Evolutionary conservation across 2,329 filamentous ascomycete species (phyloP), one percentile per base, ranked within the genome.

Genomic region (Akanthomyces lecanii): DNA sequence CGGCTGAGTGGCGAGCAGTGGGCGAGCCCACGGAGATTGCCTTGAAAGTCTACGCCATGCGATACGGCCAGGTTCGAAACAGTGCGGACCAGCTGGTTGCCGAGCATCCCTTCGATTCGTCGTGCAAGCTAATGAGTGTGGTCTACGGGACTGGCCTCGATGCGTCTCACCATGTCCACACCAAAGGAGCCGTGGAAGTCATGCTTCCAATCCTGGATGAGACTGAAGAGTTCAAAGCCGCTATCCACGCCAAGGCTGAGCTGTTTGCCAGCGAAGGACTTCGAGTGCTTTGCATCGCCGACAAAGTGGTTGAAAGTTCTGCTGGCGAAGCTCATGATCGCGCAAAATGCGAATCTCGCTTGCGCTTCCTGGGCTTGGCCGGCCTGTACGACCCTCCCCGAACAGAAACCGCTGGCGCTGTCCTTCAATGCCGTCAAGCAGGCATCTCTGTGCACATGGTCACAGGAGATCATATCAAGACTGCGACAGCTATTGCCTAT

Each of bases 21-120:
- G 88, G 87, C 55, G 86, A 89, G 67, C 86, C 87, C 4, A 91
- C 89, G 4, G 89, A 91, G 68, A 89, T 91, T 64, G 88, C 89
- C 12, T 83, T 91, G 18, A 87, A 89, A 66, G 88, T 91, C 11
- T 88, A 91, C 65, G 87, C 88, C 53, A 86, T 87, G 76, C 85
- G 89, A 21, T 90, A 90, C 67, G 80, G 81, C 36, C 80, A 81
- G 64, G 79, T 77, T 58, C 82, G 81, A 70, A 71, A 73, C 25
- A 74, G 74, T n/a, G 68, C 71, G 28, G 79, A 81, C 62, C 73
- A 75, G 45, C 75, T 87, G 51, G 69, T 89, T 11, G 82, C 85
- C 1, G 89, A 91, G 69, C 88, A 88, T 61, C 88, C 88, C 2
- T 91, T 91, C 69, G 88, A 91, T 71, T 90, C 88, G 0, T 84